A percentile compares a stretch with the other conserved stretches of the same genome.
Evolutionary conservation across 1,139 yeast genomes (phyloP).

Genomic region (Geotrichum phurueaensis): DNA sequence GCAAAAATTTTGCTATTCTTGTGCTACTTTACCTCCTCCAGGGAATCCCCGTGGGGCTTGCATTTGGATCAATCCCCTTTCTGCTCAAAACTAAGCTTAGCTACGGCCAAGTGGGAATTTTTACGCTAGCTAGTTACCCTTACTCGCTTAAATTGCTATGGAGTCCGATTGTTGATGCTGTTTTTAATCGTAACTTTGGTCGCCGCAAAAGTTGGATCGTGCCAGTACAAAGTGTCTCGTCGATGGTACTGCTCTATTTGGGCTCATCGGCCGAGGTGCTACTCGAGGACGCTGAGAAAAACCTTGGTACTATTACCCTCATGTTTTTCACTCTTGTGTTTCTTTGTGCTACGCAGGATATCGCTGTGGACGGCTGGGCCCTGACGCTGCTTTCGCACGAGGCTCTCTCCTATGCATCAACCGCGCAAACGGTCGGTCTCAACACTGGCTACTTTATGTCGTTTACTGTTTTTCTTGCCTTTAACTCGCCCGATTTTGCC

Average conservation of each 20-base stretch:
- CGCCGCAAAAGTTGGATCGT: slow-evolving; percentile 91
- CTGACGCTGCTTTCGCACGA: slow-evolving; percentile 73
- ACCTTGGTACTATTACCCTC: slow-evolving; percentile 50
- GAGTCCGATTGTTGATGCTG: slow-evolving; percentile 94
- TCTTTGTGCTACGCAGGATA: slow-evolving; percentile 95
- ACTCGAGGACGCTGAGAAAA: slow-evolving; percentile 50
- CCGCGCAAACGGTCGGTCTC: slow-evolving; percentile 94
- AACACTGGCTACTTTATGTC: slow-evolving; percentile 89
- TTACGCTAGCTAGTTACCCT: slow-evolving; percentile 90
- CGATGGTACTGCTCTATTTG: slow-evolving; percentile 56
- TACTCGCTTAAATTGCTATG: slow-evolving; percentile 85
- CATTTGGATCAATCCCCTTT: slow-evolving; percentile 95
- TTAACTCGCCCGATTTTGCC: slow-evolving; percentile 88
- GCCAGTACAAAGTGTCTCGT: slow-evolving; percentile 78
- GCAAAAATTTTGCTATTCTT: slow-evolving; percentile 64
- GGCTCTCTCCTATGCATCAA: slow-evolving; percentile 87
- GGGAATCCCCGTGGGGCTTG: slow-evolving; percentile 93
- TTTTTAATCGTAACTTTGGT: slow-evolving; percentile 63
- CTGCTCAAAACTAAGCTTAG: slow-evolving; percentile 71
- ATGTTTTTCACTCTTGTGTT: slow-evolving; percentile 73
- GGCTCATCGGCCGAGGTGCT: slow-evolving; percentile 56
- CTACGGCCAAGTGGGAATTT: slow-evolving; percentile 87
- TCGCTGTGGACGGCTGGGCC: slow-evolving; percentile 99
- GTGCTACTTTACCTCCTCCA: slow-evolving; percentile 74
- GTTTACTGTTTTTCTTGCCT: slow-evolving; percentile 83